Base-by-base conservation (phyloP, 768 basidiomycete species). In the Strobilomyces echinocephalus region DNA sequence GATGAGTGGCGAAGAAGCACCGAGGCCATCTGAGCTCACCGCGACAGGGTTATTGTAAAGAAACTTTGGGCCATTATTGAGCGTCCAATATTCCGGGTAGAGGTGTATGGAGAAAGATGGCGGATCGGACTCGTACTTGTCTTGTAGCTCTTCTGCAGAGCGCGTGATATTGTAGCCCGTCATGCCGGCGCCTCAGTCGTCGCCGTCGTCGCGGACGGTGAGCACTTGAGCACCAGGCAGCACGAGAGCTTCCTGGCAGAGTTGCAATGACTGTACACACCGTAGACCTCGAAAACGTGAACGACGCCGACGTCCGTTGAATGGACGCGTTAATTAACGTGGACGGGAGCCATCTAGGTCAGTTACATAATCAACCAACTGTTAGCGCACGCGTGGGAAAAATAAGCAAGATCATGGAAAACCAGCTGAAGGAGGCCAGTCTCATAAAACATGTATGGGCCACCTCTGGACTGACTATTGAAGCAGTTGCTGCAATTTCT, bases 31-130 rank as follows among this genome's bases (percentile, higher is more conserved):
- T n/a, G 20, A 24, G 46, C 74, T 46, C 38, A 81, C 79, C 41
- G 89, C 87, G 55, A 87, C 80, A 59, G 81, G 88, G 65, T 84
- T 83, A 63, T 87, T 85, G 68, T 92, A 91, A 52, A 85, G 73
- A 66, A 89, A 91, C 76, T 89, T 90, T 60, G 84, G 81, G 40
- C 88, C 85, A 54, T 80, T 83, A 64, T 92, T 92, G 44, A 93
- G 76, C 4, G 82, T 80, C 91, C 91, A 93, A 67, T 88, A 76
- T 62, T 91, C 91, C 24, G 81, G 77, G 69, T 89, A 78, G 40
- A 93, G 76, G 60, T 90, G 84, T 5, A 93, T 80, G 10, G 84
- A 80, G 67, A 93, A 88, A 15, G 91, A 93, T 1, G 90, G 83
- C 2, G 82, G 79, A 14, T 76, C 74, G 4, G 65, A 64, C 60